Conservation (phyloP, 176 grass and related monocot species). For the Carex parvula region DNA sequence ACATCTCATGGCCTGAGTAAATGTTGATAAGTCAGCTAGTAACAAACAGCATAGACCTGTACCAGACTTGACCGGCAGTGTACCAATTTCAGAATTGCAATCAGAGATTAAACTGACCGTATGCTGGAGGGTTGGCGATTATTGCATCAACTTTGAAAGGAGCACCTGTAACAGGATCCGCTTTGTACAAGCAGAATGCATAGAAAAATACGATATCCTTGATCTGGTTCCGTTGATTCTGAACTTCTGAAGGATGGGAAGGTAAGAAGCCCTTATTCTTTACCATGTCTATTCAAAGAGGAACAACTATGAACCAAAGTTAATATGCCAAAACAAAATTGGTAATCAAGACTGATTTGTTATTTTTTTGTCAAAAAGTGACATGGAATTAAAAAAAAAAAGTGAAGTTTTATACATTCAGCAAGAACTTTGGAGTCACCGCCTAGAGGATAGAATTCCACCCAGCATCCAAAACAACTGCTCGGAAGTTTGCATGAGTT, state of each 20-base stretch:
- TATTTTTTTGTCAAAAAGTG: neutral
- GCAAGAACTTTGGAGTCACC: slow-evolving; percentile 97
- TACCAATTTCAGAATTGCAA: neutral
- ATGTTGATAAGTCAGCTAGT: slow-evolving; percentile 33
- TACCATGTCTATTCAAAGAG: slow-evolving; percentile 71
- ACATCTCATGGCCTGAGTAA: slow-evolving; percentile 86
- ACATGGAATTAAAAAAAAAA: neutral
- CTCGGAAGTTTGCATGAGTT: slow-evolving; percentile 87
- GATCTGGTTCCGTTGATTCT: slow-evolving; percentile 84
- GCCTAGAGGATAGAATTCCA: slow-evolving; percentile 92
- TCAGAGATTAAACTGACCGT: slow-evolving; percentile 52
- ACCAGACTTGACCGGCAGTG: neutral
- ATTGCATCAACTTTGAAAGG: slow-evolving; percentile 88
- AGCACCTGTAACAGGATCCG: slow-evolving; percentile 62
- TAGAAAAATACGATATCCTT: slow-evolving; percentile 94
- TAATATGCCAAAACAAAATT: neutral
- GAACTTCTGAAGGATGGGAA: slow-evolving; percentile 86
- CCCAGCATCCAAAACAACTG: slow-evolving; percentile 84
- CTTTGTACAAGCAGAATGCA: slow-evolving; percentile 70
- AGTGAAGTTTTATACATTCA: slow-evolving; percentile 50
- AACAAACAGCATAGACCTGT: neutral
- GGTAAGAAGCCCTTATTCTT: slow-evolving; percentile 99
- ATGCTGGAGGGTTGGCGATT: slow-evolving; percentile 90
- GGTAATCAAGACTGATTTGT: neutral
- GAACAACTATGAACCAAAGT: slow-evolving; percentile 10